Evolutionary conservation across 2,329 filamentous ascomycete species (phyloP).

Genomic region (Rhynchosporium secalis): DNA sequence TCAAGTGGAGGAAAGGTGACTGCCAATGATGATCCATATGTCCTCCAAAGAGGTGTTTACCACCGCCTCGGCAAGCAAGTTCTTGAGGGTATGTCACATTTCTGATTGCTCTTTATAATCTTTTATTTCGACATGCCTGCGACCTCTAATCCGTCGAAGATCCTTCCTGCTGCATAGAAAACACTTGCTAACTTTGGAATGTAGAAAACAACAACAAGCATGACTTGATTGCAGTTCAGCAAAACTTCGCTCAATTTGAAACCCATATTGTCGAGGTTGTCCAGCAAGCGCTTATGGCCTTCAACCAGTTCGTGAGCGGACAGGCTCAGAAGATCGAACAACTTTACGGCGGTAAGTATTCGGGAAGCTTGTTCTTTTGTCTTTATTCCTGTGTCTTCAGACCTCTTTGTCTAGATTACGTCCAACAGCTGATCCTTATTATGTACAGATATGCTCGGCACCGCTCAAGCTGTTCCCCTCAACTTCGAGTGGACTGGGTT

Average conservation of each 20-base stretch:
- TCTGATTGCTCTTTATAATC: background rate
- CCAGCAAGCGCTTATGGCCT: slow-evolving; percentile 79
- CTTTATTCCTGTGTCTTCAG: too few relatives aligned
- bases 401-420: too few relatives aligned
- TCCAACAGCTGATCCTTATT: too few relatives aligned
- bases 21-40: slow-evolving; percentile 80
- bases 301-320: slow-evolving; percentile 75
- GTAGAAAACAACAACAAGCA: slow-evolving; percentile 90
- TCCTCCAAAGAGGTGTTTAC: slow-evolving; percentile 77
- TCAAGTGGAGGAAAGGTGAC: slow-evolving; percentile 70
- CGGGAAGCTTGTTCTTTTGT: too few relatives aligned
- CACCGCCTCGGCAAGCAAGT: slow-evolving; percentile 89
- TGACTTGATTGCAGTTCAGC: slow-evolving; percentile 88
- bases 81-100: slow-evolving; percentile 52
- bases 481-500: slow-evolving; percentile 95
- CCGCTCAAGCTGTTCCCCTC: slow-evolving; percentile 72
- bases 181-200: background rate
- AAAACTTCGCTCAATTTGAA: slow-evolving; percentile 86
- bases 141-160: background rate
- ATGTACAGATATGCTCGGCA: slow-evolving; percentile 50
- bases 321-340: slow-evolving; percentile 80
- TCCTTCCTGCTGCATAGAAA: background rate
- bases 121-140: background rate
- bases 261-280: slow-evolving; percentile 79
- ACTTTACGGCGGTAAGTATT: slow-evolving; percentile 75